Conservation (phyloP, 2,329 filamentous ascomycete species). For the Stachybotrys chartarum region DNA sequence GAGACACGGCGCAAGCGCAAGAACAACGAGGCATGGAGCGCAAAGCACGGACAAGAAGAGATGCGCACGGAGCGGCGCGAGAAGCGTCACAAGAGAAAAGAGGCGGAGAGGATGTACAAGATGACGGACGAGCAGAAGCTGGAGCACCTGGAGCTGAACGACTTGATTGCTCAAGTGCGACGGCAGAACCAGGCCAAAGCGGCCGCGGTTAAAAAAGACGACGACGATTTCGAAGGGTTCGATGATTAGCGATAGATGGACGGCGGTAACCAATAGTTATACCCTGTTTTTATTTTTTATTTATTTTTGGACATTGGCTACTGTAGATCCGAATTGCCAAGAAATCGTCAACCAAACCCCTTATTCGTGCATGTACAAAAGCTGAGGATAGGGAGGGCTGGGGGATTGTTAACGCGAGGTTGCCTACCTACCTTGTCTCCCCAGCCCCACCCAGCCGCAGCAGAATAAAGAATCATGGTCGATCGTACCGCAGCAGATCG, state of each 20-base stretch:
- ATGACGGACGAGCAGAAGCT: conserved; percentile 67
- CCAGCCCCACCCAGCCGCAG: neutral
- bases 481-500: neutral
- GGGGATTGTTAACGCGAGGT: too few relatives aligned
- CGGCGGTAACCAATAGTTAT: neutral
- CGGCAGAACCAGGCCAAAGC: conserved; percentile 42
- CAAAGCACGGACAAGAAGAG: conserved; percentile 59
- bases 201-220: conserved; percentile 26
- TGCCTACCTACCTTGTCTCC: neutral
- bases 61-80: conserved; percentile 55
- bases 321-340: too few relatives aligned
- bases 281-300: neutral
- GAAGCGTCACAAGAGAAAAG: conserved; percentile 55
- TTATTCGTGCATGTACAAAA: too few relatives aligned
- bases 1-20: conserved; percentile 49
- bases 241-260: conserved; percentile 29
- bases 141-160: conserved; percentile 55
- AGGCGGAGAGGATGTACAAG: conserved; percentile 53
- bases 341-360: too few relatives aligned
- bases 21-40: conserved; percentile 66
- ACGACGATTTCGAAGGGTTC: conserved; percentile 54
- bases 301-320: too few relatives aligned
- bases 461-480: neutral
- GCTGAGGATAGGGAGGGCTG: too few relatives aligned
- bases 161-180: conserved; percentile 58